Base-by-base conservation (phyloP, 2,329 filamentous ascomycete genomes). In the Colletotrichum sp. region DNA sequence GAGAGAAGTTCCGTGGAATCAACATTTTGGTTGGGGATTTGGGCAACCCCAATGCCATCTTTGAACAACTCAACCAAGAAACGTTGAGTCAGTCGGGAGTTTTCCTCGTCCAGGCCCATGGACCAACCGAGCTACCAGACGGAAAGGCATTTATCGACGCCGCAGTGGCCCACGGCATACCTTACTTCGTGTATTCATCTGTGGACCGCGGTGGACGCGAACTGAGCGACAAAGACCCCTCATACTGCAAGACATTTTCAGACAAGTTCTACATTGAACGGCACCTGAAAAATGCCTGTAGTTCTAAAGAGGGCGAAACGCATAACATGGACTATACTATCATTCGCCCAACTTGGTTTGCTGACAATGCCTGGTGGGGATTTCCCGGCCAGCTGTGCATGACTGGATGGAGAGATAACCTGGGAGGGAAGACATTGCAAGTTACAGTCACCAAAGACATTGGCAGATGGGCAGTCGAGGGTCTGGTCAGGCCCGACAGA, bases 131-230 rank as follows among this genome's bases (percentile, higher is more conserved):
- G 76, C 75, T 81, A 18, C 60, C 78, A 4, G 90, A 93, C 78
- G 91, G 90, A 70, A 92, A 87, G 52, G 85, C 82, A 1, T 80
- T 93, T 6, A 85, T 92, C 52, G 87, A 91, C 66, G 87, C 87
- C 12, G 86, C 90, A 1, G 79, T 90, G 32, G 84, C 85, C 16
- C 81, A 89, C 48, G 85, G 85, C 6, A 87, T 92, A 34, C 84
- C 87, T 38, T 88, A 90, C 79, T 92, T 93, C 77, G 88, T 94
- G 58, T 93, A 93, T 82, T 90, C 88, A 2, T 91, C 89, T 52
- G 90, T 93, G 15, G 92, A 94, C 74, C 90, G 92, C n/a, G 91
- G 91, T 32, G 91, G 92, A 34, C 87, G 90, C 52, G 83, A 83
- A 92, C 82, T 94, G 92, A 83, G 85, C 28, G 79, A 80, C 18